Base-by-base conservation (phyloP, 345 rosid species). In the Angophora floribunda region DNA sequence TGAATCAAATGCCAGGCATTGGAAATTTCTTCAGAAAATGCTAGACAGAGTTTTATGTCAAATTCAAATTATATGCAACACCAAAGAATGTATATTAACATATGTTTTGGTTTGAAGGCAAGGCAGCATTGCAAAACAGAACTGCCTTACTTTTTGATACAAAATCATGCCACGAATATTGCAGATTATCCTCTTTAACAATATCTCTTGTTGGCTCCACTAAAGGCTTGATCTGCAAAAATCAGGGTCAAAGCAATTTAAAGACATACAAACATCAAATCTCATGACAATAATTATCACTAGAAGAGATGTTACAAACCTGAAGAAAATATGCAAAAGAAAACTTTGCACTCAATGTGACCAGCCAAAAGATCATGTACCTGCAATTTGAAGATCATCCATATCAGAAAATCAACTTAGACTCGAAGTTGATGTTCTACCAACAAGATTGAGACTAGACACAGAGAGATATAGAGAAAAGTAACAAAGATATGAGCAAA, bases 121-220 rank as follows among this genome's bases (percentile, higher is more conserved):
- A 52, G 65, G 32, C 41, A 61, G 47, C 47, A 45, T 44, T 44
- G 75, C 49, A 70, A 26, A 53, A 84, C 21, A 86, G 49, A 87
- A 87, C 49, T 75, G 44, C 55, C 95, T 91, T 93, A 97, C 99
- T 86, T 94, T 89, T 90, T 63, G 99, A 98, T 86, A 98, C 97
- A 91, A 98, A 89, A 93, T 98, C 99, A 92, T 98, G 99, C 99
- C 99, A 98, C 50, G 99, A 98, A 89, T 98, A 98, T 57, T 87
- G 50, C 79, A 97, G 85, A 88, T 89, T 45, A 89, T 91, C 89
- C 94, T 93, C 94, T 13, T 24, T 10, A 85, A 97, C 92, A 88
- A 98, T 93, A 67, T 28, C 78, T 92, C 85, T 91, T 90, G 99
- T 98, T 67, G 99, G 99, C 87, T 91, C 70, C 89, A 95, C 99